Percentiles rank a stretch among this genome's conserved stretches.
phyloP scores from a whole-genome alignment of 441 rosid genomes.

The Theobroma grandiflorum region DNA sequence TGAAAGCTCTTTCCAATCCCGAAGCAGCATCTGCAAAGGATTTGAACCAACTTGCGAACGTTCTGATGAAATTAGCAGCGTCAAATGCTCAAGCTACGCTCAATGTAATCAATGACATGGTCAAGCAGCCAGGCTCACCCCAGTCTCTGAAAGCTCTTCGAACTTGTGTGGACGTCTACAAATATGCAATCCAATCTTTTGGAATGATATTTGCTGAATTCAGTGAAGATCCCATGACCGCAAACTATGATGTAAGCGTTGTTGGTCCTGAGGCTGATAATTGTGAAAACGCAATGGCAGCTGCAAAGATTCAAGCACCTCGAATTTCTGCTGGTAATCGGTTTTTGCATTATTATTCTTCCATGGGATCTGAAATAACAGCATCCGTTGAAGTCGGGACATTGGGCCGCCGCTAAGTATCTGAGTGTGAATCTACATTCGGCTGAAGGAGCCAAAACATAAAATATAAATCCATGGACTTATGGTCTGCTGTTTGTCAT shows the following conservation, averaged over 20 bases:
- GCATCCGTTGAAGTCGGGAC: not conserved
- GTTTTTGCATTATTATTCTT: constrained; percentile 15
- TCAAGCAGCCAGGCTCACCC: not conserved
- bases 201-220: constrained; percentile 12
- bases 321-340: constrained; percentile 21
- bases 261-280: constrained; percentile 24
- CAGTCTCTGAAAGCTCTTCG: not conserved
- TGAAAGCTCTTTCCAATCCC: constrained; percentile 10
- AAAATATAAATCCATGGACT: too few relatives aligned
- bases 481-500: too few relatives aligned
- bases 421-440: too few relatives aligned
- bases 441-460: not conserved
- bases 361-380: constrained; percentile 17
- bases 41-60: not conserved
- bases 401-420: too few relatives aligned
- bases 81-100: not conserved
- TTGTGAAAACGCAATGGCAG: constrained; percentile 9
- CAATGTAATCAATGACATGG: not conserved
- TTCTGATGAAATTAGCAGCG: not conserved
- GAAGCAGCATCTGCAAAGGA: not conserved
- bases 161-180: not conserved
- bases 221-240: constrained; percentile 27
- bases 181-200: constrained; percentile 10
- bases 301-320: not conserved
- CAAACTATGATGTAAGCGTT: constrained; percentile 33